Evolutionary conservation across 352 stramenopile species (phyloP).

Genomic region (Phytophthora colocasiae): DNA sequence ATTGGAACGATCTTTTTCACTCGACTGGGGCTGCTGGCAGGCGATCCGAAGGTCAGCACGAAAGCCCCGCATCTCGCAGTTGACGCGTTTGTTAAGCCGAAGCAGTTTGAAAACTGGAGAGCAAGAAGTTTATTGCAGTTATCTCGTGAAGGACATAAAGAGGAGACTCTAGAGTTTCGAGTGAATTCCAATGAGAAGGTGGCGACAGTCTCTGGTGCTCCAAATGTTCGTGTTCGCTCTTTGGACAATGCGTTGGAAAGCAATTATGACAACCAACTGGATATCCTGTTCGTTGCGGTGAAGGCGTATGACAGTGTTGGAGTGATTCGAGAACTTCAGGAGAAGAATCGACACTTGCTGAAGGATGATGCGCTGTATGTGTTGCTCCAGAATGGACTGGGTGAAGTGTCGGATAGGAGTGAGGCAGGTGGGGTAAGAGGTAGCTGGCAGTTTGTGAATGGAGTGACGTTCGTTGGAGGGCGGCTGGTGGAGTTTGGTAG

Average conservation of each 20-base stretch:
- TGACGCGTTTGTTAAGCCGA: slow-evolving; percentile 60
- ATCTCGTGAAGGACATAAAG: slow-evolving; percentile 4
- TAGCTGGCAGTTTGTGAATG: slow-evolving; percentile 57
- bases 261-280: slow-evolving; percentile 32
- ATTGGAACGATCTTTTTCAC: slow-evolving; percentile 83
- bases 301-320: slow-evolving; percentile 70
- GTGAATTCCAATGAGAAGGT: slow-evolving; percentile 5
- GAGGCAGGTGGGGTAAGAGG: not conserved
- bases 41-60: not conserved
- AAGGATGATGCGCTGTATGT: slow-evolving; percentile 60
- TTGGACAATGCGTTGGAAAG: slow-evolving; percentile 17
- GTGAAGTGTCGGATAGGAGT: slow-evolving; percentile 33
- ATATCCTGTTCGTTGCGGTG: slow-evolving; percentile 70
- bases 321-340: slow-evolving; percentile 44
- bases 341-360: slow-evolving; percentile 43
- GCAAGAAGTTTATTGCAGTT: slow-evolving; percentile 14
- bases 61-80: slow-evolving; percentile 24
- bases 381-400: slow-evolving; percentile 75
- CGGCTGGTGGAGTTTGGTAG: slow-evolving; percentile 45
- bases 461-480: slow-evolving; percentile 75
- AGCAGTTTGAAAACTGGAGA: slow-evolving; percentile 43
- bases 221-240: slow-evolving; percentile 45
- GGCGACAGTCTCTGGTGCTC: slow-evolving; percentile 16
- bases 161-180: slow-evolving; percentile 25
- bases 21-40: slow-evolving; percentile 45